phyloP scores from a whole-genome alignment of 371 early-diverging fungal species.

The Lichtheimia corymbifera region DNA sequence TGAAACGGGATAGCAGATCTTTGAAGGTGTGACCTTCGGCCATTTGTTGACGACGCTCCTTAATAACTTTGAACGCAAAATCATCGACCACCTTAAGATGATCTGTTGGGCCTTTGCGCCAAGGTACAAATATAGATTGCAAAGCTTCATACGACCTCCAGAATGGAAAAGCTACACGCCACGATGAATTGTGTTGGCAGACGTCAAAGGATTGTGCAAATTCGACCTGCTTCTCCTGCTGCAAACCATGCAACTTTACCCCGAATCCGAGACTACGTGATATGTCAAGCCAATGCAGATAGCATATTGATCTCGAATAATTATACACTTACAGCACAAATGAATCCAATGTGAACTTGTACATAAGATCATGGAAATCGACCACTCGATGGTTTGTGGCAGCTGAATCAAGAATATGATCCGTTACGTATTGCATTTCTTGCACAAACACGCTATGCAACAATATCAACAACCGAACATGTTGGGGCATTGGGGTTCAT shows the following conservation, averaged over 20 bases:
- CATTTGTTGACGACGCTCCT: slow-evolving; percentile 40
- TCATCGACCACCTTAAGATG: slow-evolving; percentile 47
- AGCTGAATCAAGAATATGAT: slow-evolving; percentile 35
- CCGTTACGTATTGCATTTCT: slow-evolving; percentile 27
- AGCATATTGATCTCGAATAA: neutral
- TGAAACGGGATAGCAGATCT: slow-evolving; percentile 65
- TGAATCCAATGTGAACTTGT: slow-evolving; percentile 60
- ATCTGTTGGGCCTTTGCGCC: slow-evolving; percentile 40
- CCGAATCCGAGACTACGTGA: slow-evolving; percentile 45
- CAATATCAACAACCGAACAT: neutral
- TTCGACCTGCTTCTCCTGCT: slow-evolving; percentile 31
- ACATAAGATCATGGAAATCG: slow-evolving; percentile 62
- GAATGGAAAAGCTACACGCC: slow-evolving; percentile 53
- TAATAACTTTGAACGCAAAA: slow-evolving; percentile 50
- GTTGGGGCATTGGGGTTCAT: neutral
- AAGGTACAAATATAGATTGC: slow-evolving; percentile 22
- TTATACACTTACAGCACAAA: slow-evolving; percentile 45
- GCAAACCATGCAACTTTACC: slow-evolving; percentile 42
- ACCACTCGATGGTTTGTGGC: slow-evolving; percentile 31
- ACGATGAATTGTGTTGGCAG: slow-evolving; percentile 38
- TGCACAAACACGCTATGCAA: slow-evolving; percentile 35
- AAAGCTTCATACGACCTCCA: slow-evolving; percentile 50
- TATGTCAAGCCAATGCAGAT: neutral
- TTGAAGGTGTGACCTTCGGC: slow-evolving; percentile 42
- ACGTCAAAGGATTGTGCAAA: slow-evolving; percentile 58